phyloP scores from a whole-genome alignment of 768 basidiomycete genomes.

The Kwoniella newhampshirensis region DNA sequence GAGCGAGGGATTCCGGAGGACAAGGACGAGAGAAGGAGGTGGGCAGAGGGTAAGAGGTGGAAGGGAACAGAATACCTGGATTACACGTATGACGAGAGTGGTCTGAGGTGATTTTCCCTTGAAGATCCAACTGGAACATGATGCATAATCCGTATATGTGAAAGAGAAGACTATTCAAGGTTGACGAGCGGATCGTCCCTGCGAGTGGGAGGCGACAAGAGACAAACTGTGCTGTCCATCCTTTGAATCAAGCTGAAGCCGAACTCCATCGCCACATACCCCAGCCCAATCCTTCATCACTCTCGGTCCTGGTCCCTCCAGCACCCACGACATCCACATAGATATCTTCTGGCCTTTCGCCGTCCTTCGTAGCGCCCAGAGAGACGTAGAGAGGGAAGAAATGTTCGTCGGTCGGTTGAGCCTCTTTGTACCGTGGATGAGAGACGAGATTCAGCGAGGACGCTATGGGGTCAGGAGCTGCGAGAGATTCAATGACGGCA shows the following conservation, averaged over 20 bases:
- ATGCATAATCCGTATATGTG: no score
- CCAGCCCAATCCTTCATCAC: slow-evolving; percentile 43
- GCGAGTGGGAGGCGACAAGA: no score
- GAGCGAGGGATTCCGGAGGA: slow-evolving; percentile 53
- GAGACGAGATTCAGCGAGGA: slow-evolving; percentile 55
- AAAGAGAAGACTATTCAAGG: no score
- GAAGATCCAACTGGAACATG: no score
- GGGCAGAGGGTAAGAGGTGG: slow-evolving; percentile 67
- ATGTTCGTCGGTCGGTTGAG: slow-evolving; percentile 77
- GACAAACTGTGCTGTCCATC: no score
- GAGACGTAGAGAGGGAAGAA: slow-evolving; percentile 77
- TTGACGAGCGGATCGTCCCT: no score
- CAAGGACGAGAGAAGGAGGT: slow-evolving; percentile 50
- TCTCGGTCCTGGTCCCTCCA: slow-evolving; percentile 4
- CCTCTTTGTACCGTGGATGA: slow-evolving; percentile 65
- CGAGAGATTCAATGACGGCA: slow-evolving; percentile 15
- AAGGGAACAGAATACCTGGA: slow-evolving; percentile 62
- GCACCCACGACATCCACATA: slow-evolving; percentile 25
- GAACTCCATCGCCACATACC: slow-evolving; percentile 17
- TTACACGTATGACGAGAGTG: slow-evolving; percentile 65
- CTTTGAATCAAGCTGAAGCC: neutral
- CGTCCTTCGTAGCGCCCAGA: slow-evolving; percentile 60
- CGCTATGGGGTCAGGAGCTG: slow-evolving; percentile 11
- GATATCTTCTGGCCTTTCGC: slow-evolving; percentile 31
- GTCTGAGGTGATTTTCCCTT: slow-evolving; percentile 49